Evolutionary conservation across 257 asterid genomes (phyloP).

Genomic region (Euphrasia confusa): DNA sequence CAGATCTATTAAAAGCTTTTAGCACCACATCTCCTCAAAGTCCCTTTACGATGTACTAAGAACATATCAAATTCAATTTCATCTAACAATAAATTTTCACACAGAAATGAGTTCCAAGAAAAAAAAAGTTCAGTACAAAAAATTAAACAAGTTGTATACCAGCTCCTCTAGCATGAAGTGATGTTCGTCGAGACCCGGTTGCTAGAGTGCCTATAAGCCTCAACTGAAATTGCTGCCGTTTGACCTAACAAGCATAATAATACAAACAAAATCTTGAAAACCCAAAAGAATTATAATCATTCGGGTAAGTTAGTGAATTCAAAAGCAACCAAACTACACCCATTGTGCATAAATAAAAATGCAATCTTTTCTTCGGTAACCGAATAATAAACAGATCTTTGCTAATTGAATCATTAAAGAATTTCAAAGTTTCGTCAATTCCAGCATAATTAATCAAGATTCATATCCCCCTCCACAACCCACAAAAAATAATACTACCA

Average conservation of each 20-base stretch:
- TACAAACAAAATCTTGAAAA: not conserved
- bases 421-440: not conserved
- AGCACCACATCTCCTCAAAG: not conserved
- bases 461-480: slow-evolving; percentile 7
- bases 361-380: no score
- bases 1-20: not conserved
- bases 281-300: not conserved
- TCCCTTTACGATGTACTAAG: not conserved
- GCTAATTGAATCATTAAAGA: not conserved
- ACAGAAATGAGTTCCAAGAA: slow-evolving; percentile 1
- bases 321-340: slow-evolving; percentile 9
- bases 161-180: slow-evolving; percentile 37
- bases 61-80: slow-evolving; percentile 1
- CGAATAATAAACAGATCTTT: not conserved
- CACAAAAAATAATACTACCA: not conserved
- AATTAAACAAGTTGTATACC: slow-evolving; percentile 25
- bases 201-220: slow-evolving; percentile 53
- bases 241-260: slow-evolving; percentile 39
- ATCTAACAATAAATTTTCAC: not conserved
- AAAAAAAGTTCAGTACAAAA: not conserved
- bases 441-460: slow-evolving; percentile 14
- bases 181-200: slow-evolving; percentile 37
- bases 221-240: slow-evolving; percentile 53
- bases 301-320: not conserved
- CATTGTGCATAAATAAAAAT: not conserved